A percentile compares a stretch with the other conserved stretches of the same genome.
These are phyloP conservation scores for Fusarium begoniae DNA, from an alignment of 2,329 filamentous ascomycete genomes.

Conservation along the genomic window DNA sequence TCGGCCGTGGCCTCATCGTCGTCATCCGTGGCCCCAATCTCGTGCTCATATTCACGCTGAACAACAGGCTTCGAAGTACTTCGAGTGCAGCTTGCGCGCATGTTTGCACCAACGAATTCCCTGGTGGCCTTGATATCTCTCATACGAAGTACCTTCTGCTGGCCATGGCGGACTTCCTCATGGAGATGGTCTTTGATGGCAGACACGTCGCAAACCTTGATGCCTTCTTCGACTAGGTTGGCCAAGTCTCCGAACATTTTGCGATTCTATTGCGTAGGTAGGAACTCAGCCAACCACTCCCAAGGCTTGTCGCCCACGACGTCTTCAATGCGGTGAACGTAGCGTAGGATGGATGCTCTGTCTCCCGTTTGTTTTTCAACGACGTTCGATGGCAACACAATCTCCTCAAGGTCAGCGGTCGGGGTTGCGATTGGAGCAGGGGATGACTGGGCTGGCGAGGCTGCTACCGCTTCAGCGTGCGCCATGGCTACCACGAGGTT, in stretches of 20 bases:
- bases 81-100: not conserved
- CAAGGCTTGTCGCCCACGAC: not conserved
- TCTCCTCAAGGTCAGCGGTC: not conserved
- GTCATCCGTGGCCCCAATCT: not conserved
- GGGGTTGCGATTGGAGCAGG: not conserved
- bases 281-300: conserved; percentile 1
- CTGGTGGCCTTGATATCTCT: not conserved
- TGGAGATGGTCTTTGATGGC: not conserved
- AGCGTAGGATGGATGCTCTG: not conserved
- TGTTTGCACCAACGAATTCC: not conserved
- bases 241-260: not conserved
- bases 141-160: not conserved
- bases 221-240: not conserved
- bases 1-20: not conserved
- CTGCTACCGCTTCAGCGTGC: not conserved
- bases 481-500: not conserved
- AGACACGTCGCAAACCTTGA: not conserved
- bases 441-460: not conserved
- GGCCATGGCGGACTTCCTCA: not conserved
- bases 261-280: not conserved
- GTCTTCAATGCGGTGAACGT: not conserved
- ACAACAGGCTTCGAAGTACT: not conserved
- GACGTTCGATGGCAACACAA: not conserved
- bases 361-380: not conserved
- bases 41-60: not conserved